phyloP scores from a whole-genome alignment of 2,329 filamentous ascomycete species.

The Gliomastix tumulicola region DNA sequence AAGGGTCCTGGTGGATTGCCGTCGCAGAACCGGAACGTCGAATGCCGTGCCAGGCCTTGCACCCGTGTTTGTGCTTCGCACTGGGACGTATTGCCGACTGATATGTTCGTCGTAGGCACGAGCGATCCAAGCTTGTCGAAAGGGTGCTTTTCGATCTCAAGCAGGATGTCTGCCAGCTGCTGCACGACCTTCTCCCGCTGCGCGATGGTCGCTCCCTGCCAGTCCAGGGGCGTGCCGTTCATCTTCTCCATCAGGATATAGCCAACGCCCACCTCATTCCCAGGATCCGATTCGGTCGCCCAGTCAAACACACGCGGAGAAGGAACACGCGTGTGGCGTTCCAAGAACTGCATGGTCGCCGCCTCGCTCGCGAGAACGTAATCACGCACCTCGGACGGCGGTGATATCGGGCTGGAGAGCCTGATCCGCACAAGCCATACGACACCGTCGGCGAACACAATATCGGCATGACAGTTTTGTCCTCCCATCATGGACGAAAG shows the following conservation, averaged over 20 bases:
- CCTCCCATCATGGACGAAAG: neutral
- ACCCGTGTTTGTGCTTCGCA: conserved; percentile 15
- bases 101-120: neutral
- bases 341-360: conserved; percentile 30
- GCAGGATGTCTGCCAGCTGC: conserved; percentile 28
- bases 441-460: neutral
- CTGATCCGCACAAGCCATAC: neutral
- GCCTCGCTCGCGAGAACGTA: conserved; percentile 22
- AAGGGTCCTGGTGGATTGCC: conserved; percentile 21
- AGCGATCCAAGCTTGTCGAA: conserved; percentile 14
- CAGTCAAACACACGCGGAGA: conserved; percentile 28
- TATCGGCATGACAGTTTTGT: neutral
- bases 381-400: neutral
- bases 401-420: neutral
- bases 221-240: conserved; percentile 25
- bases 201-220: conserved; percentile 19
- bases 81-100: conserved; percentile 5
- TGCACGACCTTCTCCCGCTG: conserved; percentile 25
- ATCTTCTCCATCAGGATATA: conserved; percentile 36
- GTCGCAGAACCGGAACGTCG: neutral
- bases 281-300: conserved; percentile 13
- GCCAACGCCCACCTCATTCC: conserved; percentile 25
- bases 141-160: conserved; percentile 27
- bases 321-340: conserved; percentile 21
- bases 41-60: neutral